Conservation (phyloP, 495 filamentous ascomycete genomes). For the Neurospora sublineolata region DNA sequence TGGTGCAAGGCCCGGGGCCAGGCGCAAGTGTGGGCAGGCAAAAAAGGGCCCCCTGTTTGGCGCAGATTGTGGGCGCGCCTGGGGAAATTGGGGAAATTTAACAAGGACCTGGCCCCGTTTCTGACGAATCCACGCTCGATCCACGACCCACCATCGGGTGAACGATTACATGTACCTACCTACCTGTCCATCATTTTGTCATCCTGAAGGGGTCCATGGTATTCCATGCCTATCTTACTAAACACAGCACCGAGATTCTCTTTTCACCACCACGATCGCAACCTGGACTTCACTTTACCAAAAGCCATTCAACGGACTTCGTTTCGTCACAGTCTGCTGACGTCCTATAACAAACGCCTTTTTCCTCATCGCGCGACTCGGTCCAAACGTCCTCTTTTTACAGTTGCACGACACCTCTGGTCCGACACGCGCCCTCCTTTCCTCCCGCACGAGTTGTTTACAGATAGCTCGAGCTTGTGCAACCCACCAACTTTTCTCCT, state of each 20-base stretch:
- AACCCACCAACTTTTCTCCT: neutral
- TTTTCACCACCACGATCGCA: neutral
- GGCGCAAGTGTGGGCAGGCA: neutral
- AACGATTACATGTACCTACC: neutral
- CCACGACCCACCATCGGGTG: neutral
- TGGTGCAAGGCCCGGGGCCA: neutral
- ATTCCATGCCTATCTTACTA: neutral
- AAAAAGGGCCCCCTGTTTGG: neutral
- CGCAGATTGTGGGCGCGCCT: neutral
- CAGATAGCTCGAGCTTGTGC: neutral
- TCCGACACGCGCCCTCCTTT: neutral
- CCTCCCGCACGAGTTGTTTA: neutral
- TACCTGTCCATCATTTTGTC: neutral
- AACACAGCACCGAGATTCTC: neutral
- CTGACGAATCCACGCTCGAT: neutral
- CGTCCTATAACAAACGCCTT: neutral
- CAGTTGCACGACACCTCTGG: constrained; percentile 3
- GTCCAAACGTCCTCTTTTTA: constrained; percentile 4
- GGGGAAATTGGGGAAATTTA: neutral
- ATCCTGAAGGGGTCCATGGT: neutral
- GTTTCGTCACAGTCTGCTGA: neutral
- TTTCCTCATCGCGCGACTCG: neutral
- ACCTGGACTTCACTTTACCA: neutral
- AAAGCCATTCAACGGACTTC: neutral
- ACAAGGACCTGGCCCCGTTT: neutral